Evolutionary conservation across 306 rosid genomes (phyloP).

Genomic region (Vachellia pachyceras): DNA sequence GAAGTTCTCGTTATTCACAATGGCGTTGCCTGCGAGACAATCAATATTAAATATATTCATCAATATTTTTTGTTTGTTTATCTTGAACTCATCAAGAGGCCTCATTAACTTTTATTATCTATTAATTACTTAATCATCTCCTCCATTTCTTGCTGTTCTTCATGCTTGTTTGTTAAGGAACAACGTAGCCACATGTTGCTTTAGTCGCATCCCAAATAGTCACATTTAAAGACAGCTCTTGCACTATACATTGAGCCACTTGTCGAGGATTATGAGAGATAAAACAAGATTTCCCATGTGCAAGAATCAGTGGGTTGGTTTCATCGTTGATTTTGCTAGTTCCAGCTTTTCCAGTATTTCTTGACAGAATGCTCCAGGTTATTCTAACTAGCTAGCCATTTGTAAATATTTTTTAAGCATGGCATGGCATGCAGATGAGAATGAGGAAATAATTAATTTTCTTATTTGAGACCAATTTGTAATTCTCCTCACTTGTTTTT

Average conservation of each 20-base stretch:
- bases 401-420: background rate
- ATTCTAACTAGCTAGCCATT: background rate
- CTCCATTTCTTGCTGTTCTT: slow-evolving; percentile 34
- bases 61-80: background rate
- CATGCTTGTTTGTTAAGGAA: slow-evolving; percentile 45
- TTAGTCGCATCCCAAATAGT: slow-evolving; percentile 37
- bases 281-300: slow-evolving; percentile 37
- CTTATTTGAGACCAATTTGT: background rate
- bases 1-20: slow-evolving; percentile 89
- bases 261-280: slow-evolving; percentile 18
- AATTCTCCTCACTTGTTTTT: background rate
- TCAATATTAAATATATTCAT: slow-evolving; percentile 37
- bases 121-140: no score
- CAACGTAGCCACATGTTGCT: slow-evolving; percentile 47
- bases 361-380: background rate
- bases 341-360: slow-evolving; percentile 22
- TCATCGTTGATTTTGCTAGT: slow-evolving; percentile 19
- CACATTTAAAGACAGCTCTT: background rate
- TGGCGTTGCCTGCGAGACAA: slow-evolving; percentile 68
- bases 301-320: slow-evolving; percentile 25
- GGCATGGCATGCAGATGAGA: background rate
- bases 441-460: no score
- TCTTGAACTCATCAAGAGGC: background rate
- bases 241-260: background rate
- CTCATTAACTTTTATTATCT: slow-evolving; percentile 7